Evolutionary conservation across 225 moss, liverwort and hornwort species (phyloP).

Genomic region (Thuidium tamariscinum): DNA sequence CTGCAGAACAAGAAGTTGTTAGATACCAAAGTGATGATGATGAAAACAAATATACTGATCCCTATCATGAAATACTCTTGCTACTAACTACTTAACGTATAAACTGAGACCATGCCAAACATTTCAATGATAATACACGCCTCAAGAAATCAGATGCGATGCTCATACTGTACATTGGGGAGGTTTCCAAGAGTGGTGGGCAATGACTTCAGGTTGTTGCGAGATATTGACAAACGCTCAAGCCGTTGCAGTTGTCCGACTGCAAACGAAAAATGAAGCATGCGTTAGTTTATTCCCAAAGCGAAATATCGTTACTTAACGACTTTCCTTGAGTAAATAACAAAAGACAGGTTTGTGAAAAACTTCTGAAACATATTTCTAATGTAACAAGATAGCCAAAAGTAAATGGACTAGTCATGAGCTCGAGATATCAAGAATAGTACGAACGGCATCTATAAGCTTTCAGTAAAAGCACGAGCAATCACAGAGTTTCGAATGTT

Average conservation of each 20-base stretch:
- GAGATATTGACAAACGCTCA: slow-evolving; percentile 43
- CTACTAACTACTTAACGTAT: not conserved
- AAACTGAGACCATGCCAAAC: not conserved
- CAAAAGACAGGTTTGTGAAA: not conserved
- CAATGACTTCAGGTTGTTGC: slow-evolving; percentile 38
- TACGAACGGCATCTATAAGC: not conserved
- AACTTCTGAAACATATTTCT: not conserved
- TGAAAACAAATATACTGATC: not conserved
- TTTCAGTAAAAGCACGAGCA: not conserved
- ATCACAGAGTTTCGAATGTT: not conserved
- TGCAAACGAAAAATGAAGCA: slow-evolving; percentile 10
- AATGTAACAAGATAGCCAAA: not conserved
- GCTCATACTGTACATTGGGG: slow-evolving; percentile 17
- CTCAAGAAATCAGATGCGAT: not conserved
- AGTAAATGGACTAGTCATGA: not conserved
- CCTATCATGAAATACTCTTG: not conserved
- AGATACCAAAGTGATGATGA: not conserved
- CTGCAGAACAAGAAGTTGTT: slow-evolving; percentile 4
- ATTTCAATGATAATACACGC: not conserved
- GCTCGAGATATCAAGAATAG: not conserved
- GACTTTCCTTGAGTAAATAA: not conserved
- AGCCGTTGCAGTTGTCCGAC: slow-evolving; percentile 45
- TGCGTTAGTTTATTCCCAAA: not conserved
- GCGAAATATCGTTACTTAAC: not conserved
- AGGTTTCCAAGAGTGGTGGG: slow-evolving; percentile 46